Percentiles rank a stretch among this genome's conserved stretches.
Conservation (phyloP, 345 rosid species). For the Draba incana region DNA sequence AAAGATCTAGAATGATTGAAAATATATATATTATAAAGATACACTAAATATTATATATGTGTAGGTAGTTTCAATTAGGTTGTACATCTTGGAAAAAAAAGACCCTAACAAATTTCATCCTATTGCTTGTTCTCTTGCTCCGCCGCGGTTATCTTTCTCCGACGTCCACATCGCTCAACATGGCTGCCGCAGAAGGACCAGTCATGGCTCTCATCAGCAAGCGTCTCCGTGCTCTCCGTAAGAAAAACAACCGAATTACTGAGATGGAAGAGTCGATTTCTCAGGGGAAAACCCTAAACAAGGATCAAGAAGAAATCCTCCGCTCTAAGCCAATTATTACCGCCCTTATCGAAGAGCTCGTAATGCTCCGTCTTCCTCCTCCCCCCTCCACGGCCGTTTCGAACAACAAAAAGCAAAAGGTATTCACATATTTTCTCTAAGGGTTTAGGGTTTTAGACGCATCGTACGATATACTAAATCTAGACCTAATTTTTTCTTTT, state of each 20-base stretch:
- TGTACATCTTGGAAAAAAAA: no score
- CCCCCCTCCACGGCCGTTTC: background rate
- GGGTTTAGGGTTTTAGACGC: no score
- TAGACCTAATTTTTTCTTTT: no score
- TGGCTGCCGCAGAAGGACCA: constrained; percentile 63
- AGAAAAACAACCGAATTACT: constrained; percentile 75
- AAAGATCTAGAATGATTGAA: no score
- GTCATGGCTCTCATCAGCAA: constrained; percentile 81
- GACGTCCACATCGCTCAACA: constrained; percentile 20
- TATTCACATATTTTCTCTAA: no score
- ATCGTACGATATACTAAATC: no score
- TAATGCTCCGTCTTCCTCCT: constrained; percentile 72
- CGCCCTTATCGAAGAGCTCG: constrained; percentile 81
- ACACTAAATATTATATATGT: no score
- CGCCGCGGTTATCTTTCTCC: no score
- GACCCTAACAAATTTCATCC: no score
- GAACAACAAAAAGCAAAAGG: no score
- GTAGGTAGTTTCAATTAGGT: no score
- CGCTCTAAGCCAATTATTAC: constrained; percentile 73
- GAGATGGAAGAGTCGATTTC: constrained; percentile 82
- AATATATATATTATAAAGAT: no score
- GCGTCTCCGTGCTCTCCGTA: constrained; percentile 89
- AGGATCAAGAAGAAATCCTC: constrained; percentile 85
- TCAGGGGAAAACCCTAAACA: constrained; percentile 79
- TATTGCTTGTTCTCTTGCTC: background rate